A percentile compares a stretch with the other conserved stretches of the same genome.
These are phyloP conservation scores for Terfezia claveryi DNA, from an alignment of 495 filamentous ascomycete genomes.

Conservation along the genomic window DNA sequence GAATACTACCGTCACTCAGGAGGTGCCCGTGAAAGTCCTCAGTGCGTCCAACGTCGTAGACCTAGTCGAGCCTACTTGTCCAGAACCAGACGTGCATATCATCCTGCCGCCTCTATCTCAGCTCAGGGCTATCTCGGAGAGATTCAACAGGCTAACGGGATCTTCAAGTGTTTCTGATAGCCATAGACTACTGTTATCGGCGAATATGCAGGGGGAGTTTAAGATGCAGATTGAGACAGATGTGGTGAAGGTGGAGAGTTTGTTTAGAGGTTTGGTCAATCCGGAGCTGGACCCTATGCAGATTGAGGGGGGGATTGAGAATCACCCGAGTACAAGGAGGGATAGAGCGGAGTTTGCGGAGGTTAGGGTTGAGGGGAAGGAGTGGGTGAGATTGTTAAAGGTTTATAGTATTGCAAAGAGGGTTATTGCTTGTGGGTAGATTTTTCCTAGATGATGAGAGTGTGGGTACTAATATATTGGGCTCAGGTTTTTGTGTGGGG, in stretches of 20 bases:
- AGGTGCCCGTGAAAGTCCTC: constrained; percentile 80
- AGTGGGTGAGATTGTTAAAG: constrained; percentile 76
- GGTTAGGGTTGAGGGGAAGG: constrained; percentile 72
- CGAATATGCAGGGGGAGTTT: constrained; percentile 79
- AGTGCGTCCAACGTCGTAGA: constrained; percentile 55
- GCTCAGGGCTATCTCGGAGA: constrained; percentile 75
- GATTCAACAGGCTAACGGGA: constrained; percentile 58
- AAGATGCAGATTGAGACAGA: constrained; percentile 56
- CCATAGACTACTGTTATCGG: constrained; percentile 57
- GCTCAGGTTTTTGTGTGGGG: constrained; percentile 33
- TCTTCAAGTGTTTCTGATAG: constrained; percentile 11
- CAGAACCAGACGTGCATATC: constrained; percentile 88
- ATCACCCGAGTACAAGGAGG: constrained; percentile 47
- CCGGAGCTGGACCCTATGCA: constrained; percentile 59
- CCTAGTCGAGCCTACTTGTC: constrained; percentile 70
- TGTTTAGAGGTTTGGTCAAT: constrained; percentile 65
- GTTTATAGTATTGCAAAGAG: constrained; percentile 71
- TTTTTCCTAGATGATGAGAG: background rate
- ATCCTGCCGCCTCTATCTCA: constrained; percentile 62
- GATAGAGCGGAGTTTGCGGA: constrained; percentile 53
- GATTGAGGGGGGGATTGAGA: constrained; percentile 38
- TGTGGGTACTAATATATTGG: background rate
- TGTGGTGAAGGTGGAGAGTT: constrained; percentile 52
- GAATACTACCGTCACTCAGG: constrained; percentile 49
- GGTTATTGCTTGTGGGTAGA: constrained; percentile 56